Base-by-base conservation (phyloP, 176 grass and related monocot genomes). In the Dendrocalamus sinicus region DNA sequence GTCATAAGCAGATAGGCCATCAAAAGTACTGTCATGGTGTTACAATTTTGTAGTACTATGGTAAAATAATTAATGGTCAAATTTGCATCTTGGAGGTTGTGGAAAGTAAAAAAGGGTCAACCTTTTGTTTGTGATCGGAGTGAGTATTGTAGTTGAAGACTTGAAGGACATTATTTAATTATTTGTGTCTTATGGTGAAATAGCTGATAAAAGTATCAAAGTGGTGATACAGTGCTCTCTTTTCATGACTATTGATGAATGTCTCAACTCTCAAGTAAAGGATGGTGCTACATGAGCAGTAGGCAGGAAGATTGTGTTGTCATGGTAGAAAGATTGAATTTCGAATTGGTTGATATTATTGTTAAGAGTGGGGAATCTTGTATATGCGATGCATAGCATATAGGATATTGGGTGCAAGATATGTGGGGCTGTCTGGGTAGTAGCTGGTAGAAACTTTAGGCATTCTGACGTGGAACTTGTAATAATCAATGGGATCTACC, bases 91-190 rank as follows among this genome's bases (percentile, higher is more conserved):
- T 47, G 26, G 45, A 77, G 41, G 20, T 8, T 14, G 12, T 30
- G 73, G 47, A 37, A 61, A 77, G 26, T 59, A 20, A 67, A 59
- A 40, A 23, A 63, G 17, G 17, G 7, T 51, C 4, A 54, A 32
- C 24, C n/a, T 28, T 70, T 63, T 22, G 32, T 43, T 63, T 22
- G 32, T 43, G 19, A 12, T n/a, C 3, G 1, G 47, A 76, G n/a
- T 51, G 22, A 66, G 24, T 74, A 87, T 75, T 81, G 30, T 87
- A 32, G 51, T 78, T 37, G 62, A 70, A 68, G 45, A 32, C 40
- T 78, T 37, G 62, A 70, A 68, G 45, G 45, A 12, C 2, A 12
- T 47, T 58, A 72, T 64, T 64, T 74, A 45, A 41, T 59, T 83
- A 24, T 47, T 83, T 54, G 40, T 37, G 23, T 72, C 7, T 58